Percentiles rank a stretch among this genome's conserved stretches.
phyloP scores from a whole-genome alignment of 805 yeast species.

The Ogataea henricii region DNA sequence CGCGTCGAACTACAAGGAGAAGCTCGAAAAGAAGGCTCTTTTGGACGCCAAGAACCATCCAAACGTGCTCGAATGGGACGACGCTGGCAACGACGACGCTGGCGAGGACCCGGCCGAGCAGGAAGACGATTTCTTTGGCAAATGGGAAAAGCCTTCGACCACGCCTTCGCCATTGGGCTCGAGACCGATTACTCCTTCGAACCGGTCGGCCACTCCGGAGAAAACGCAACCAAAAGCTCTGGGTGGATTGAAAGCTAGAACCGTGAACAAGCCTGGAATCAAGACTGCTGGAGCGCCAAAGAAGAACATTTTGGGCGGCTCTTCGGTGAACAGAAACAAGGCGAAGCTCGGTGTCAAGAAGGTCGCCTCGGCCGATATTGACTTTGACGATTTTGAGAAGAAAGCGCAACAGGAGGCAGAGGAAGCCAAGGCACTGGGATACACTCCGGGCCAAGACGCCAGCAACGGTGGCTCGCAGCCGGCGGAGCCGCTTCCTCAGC shows the following conservation, averaged over 20 bases:
- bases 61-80: slow-evolving; percentile 68
- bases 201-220: slow-evolving; percentile 25
- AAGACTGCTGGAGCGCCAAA: slow-evolving; percentile 23
- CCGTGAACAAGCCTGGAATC: slow-evolving; percentile 31
- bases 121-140: slow-evolving; percentile 85
- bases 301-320: slow-evolving; percentile 41
- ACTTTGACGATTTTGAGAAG: slow-evolving; percentile 64
- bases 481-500: slow-evolving; percentile 18
- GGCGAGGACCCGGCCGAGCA: slow-evolving; percentile 64
- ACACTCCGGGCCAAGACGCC: slow-evolving; percentile 41
- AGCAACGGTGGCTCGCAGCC: slow-evolving; percentile 10
- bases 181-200: slow-evolving; percentile 44
- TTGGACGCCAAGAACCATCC: slow-evolving; percentile 73
- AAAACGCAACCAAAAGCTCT: slow-evolving; percentile 28
- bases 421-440: slow-evolving; percentile 58
- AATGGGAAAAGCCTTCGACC: slow-evolving; percentile 83
- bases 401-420: slow-evolving; percentile 84
- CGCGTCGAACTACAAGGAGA: slow-evolving; percentile 81
- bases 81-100: slow-evolving; percentile 37
- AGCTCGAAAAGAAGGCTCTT: slow-evolving; percentile 65
- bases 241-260: slow-evolving; percentile 33
- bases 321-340: slow-evolving; percentile 55
- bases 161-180: slow-evolving; percentile 50
- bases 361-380: slow-evolving; percentile 49
- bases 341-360: slow-evolving; percentile 63